Evolutionary conservation across 1,284 basidiomycete species (phyloP).

Genomic region (Neotropicomus parvogracilis): DNA sequence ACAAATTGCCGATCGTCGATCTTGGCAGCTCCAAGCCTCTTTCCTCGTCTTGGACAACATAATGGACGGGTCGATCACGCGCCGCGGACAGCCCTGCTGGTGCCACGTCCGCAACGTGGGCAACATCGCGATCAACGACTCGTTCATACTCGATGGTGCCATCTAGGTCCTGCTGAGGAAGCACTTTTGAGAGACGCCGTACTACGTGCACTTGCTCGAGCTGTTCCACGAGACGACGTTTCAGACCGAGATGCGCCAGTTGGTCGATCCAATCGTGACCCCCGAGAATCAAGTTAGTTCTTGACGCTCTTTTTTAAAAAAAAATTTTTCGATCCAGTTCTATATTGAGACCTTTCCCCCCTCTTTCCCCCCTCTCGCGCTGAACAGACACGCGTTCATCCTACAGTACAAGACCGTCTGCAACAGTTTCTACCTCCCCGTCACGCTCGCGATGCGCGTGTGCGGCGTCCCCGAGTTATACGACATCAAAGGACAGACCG

Average conservation of each 20-base stretch:
- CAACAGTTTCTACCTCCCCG: slow-evolving; percentile 98
- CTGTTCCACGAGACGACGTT: slow-evolving; percentile 92
- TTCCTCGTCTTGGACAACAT: slow-evolving; percentile 99
- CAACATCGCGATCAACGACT: slow-evolving; percentile 95
- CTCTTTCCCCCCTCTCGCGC: too few relatives aligned
- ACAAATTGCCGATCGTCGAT: too few relatives aligned
- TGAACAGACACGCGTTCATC: slow-evolving; percentile 75
- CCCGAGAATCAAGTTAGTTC: slow-evolving; percentile 88
- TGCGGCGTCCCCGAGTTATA: slow-evolving; percentile 64
- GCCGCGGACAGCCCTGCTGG: slow-evolving; percentile 98
- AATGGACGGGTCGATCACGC: slow-evolving; percentile 93
- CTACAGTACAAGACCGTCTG: slow-evolving; percentile 98
- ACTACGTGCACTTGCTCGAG: slow-evolving; percentile 89
- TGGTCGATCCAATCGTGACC: slow-evolving; percentile 94
- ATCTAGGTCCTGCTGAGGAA: slow-evolving; percentile 91
- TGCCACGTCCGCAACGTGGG: slow-evolving; percentile 76
- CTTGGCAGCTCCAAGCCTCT: slow-evolving; percentile 96
- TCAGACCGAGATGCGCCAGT: slow-evolving; percentile 95
- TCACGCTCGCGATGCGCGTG: slow-evolving; percentile 89
- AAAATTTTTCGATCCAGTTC: too few relatives aligned
- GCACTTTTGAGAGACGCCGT: slow-evolving; percentile 80
- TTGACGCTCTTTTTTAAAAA: too few relatives aligned
- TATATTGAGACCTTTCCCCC: too few relatives aligned
- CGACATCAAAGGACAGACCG: slow-evolving; percentile 30
- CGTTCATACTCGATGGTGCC: slow-evolving; percentile 93